These are phyloP conservation scores for Eimeria acervulina DNA, from an alignment of 169 alveolate genomes.

Conservation along the genomic window DNA sequence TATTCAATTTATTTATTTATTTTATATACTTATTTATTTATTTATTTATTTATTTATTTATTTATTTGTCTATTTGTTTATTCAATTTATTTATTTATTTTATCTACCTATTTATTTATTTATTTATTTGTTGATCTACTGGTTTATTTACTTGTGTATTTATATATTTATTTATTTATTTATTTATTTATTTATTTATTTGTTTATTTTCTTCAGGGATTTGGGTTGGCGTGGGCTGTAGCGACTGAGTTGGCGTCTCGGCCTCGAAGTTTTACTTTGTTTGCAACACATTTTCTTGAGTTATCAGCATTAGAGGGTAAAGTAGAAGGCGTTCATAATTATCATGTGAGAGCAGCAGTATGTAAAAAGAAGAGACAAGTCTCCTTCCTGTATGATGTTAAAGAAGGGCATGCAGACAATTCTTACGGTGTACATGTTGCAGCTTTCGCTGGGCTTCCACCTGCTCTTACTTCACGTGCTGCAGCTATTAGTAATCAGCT, in stretches of 20 bases:
- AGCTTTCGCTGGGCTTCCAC: constrained; percentile 95
- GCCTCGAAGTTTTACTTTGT: constrained; percentile 96
- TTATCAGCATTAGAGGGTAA: constrained; percentile 94
- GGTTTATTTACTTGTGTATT: neutral
- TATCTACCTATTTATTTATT: too few species aligned
- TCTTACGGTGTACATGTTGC: constrained; percentile 98
- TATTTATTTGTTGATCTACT: neutral
- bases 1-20: too few species aligned
- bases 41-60: too few species aligned
- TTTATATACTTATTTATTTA: too few species aligned
- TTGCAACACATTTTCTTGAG: constrained; percentile 99
- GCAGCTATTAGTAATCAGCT: constrained; percentile 1
- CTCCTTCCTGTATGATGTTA: constrained; percentile 93
- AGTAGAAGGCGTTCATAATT: constrained; percentile 56
- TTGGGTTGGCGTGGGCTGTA: constrained; percentile 98
- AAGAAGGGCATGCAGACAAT: constrained; percentile 94
- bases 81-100: too few species aligned
- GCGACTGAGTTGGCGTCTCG: constrained; percentile 95
- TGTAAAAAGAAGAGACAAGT: constrained; percentile 47
- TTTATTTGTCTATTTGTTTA: too few species aligned
- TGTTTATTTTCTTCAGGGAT: too few species aligned
- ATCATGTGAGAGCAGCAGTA: constrained; percentile 78
- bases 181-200: too few species aligned
- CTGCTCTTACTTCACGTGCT: constrained; percentile 83
- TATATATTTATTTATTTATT: neutral